Evolutionary conservation across 495 filamentous ascomycete species (phyloP).

Genomic region (Trichoderma parareesei): DNA sequence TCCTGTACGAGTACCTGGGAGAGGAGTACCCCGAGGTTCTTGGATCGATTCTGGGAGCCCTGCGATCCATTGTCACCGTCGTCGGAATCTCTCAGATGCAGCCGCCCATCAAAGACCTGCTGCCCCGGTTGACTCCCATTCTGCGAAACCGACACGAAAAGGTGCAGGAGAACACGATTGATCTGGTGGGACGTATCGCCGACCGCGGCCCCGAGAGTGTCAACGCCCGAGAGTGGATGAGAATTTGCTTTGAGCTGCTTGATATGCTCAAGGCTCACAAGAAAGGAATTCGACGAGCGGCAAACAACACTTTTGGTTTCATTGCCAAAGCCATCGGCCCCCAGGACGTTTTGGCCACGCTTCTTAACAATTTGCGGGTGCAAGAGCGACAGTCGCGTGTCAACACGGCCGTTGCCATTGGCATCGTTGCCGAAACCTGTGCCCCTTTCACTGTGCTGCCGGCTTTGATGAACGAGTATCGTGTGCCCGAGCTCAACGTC

Average conservation of each 20-base stretch:
- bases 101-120: conserved; percentile 93
- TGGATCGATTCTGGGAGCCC: conserved; percentile 89
- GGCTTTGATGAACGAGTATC: conserved; percentile 98
- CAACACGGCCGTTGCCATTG: conserved; percentile 97
- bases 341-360: conserved; percentile 90
- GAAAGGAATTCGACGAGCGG: conserved; percentile 95
- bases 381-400: conserved; percentile 97
- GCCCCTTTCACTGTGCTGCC: conserved; percentile 98
- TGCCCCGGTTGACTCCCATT: conserved; percentile 93
- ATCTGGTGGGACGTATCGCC: conserved; percentile 95
- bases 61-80: conserved; percentile 94
- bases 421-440: conserved; percentile 99
- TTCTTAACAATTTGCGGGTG: conserved; percentile 93
- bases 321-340: conserved; percentile 99
- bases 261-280: conserved; percentile 99
- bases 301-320: conserved; percentile 99
- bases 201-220: conserved; percentile 94
- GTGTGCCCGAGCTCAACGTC: conserved; percentile 95
- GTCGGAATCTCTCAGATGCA: conserved; percentile 99
- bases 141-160: conserved; percentile 98
- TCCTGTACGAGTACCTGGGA: conserved; percentile 98
- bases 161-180: conserved; percentile 99
- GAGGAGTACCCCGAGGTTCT: conserved; percentile 99
- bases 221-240: conserved; percentile 98
- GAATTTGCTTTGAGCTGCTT: conserved; percentile 97